phyloP scores from a whole-genome alignment of 768 basidiomycete genomes.

The Russula sp. region DNA sequence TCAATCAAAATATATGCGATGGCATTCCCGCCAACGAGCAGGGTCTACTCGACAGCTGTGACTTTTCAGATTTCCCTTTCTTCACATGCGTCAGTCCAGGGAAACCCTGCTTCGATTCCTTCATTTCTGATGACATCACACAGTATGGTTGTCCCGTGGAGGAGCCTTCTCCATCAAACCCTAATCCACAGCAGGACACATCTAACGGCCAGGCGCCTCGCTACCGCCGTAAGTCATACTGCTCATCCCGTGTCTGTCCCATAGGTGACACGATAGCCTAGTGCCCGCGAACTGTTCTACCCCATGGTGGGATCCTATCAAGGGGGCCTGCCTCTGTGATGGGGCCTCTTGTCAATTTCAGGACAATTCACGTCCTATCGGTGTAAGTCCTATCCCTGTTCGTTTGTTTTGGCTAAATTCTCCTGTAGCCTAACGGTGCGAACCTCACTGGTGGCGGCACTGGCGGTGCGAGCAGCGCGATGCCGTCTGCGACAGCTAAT shows the following conservation, averaged over 20 bases:
- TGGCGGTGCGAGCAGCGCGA: slow-evolving; percentile 53
- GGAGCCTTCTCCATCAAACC: slow-evolving; percentile 54
- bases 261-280: slow-evolving; percentile 31
- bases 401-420: slow-evolving; percentile 9
- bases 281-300: slow-evolving; percentile 73
- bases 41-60: slow-evolving; percentile 58
- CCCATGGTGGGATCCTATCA: slow-evolving; percentile 78
- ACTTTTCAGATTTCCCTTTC: slow-evolving; percentile 75
- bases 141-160: slow-evolving; percentile 71
- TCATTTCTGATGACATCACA: background rate
- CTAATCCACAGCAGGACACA: slow-evolving; percentile 61
- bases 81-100: slow-evolving; percentile 61
- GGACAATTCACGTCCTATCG: slow-evolving; percentile 62
- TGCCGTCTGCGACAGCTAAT: slow-evolving; percentile 12
- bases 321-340: slow-evolving; percentile 60
- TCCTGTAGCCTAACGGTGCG: slow-evolving; percentile 57
- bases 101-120: background rate
- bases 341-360: slow-evolving; percentile 55
- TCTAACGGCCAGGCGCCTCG: slow-evolving; percentile 48
- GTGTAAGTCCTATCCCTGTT: slow-evolving; percentile 43
- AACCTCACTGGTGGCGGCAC: slow-evolving; percentile 60
- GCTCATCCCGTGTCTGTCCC: background rate
- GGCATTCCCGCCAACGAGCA: slow-evolving; percentile 67
- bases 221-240: slow-evolving; percentile 49
- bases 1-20: slow-evolving; percentile 66